Base-by-base conservation (phyloP, 2,329 filamentous ascomycete species). In the Penicillium freii region DNA sequence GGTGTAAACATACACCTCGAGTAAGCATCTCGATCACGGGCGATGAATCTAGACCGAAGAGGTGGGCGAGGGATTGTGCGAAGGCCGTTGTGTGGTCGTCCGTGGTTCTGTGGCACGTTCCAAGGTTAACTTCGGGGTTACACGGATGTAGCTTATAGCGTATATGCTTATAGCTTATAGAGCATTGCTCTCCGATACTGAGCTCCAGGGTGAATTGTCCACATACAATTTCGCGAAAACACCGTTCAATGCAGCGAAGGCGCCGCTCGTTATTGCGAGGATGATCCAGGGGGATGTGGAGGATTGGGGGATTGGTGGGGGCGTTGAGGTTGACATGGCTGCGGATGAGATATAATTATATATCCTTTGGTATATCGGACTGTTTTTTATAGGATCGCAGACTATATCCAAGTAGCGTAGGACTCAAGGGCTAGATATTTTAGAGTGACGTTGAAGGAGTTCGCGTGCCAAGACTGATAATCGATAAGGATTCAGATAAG, bases 171-270 rank as follows among this genome's bases (percentile, higher is more conserved):
- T 15, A 29, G n/a, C 21, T 39, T 31, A 42, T 51, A 17, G 6
- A 19, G n/a, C 1, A 27, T 38, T 8, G 6, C 5, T 17, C 5
- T 17, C 2, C 11, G 6, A 19, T 25, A 0, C 1, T 8, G 15
- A 10, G 21, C 11, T 44, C 31, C 21, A 33, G 44, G 4, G 36
- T 15, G 13, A n/a, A 27, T 25, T n/a, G 7, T 27, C 8, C 8
- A 68, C 73, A 40, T 76, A 85, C 82, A 87, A 77, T 72, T 87
- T 87, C 11, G 85, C 85, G 70, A 87, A 87, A n/a, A 87, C 80
- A 50, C 85, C 85, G 63, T 87, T 87, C 65, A 85, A 77, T 11
- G 85, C 84, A 19, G 85, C 85, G 69, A 84, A 87, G 40, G 80
- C 78, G 55, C 85, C 85, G 63, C 82, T 84, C n/a, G 82, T 78